Conservation (phyloP, 176 grass and related monocot species). For the Oryza glaberrima region DNA sequence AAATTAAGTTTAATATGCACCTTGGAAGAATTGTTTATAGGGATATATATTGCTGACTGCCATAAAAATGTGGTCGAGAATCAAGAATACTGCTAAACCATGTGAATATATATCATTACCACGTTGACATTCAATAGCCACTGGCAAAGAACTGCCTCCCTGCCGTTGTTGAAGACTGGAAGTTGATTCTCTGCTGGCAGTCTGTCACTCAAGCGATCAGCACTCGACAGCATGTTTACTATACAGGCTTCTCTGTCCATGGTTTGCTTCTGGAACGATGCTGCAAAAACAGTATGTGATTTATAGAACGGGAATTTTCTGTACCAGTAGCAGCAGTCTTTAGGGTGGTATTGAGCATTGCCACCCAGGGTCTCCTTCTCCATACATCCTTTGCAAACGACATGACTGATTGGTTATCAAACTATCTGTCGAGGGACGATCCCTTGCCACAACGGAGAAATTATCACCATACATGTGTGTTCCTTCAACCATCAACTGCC, state of each 20-base stretch:
- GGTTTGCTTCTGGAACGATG: neutral
- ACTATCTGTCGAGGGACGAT: conserved; percentile 61
- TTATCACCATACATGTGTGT: conserved; percentile 64
- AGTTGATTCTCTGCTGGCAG: neutral
- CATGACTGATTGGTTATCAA: conserved; percentile 82
- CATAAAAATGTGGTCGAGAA: too few relatives aligned
- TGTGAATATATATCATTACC: too few relatives aligned
- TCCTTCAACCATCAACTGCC: conserved; percentile 90
- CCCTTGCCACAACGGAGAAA: conserved; percentile 74
- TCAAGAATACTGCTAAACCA: too few relatives aligned
- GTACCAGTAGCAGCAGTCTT: neutral
- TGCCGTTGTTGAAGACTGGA: neutral
- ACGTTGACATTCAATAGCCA: neutral
- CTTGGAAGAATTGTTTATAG: neutral
- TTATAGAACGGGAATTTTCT: neutral
- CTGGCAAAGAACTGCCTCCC: neutral
- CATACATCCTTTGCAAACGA: conserved; percentile 51
- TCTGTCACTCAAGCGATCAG: neutral
- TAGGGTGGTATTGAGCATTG: conserved; percentile 39
- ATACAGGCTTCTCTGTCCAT: neutral
- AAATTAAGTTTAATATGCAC: neutral
- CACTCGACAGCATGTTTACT: neutral
- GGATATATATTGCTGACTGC: neutral
- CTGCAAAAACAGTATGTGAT: neutral
- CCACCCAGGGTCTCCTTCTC: conserved; percentile 43